Base-by-base conservation (phyloP, 352 stramenopile species). In the Pythium aristosporum region DNA sequence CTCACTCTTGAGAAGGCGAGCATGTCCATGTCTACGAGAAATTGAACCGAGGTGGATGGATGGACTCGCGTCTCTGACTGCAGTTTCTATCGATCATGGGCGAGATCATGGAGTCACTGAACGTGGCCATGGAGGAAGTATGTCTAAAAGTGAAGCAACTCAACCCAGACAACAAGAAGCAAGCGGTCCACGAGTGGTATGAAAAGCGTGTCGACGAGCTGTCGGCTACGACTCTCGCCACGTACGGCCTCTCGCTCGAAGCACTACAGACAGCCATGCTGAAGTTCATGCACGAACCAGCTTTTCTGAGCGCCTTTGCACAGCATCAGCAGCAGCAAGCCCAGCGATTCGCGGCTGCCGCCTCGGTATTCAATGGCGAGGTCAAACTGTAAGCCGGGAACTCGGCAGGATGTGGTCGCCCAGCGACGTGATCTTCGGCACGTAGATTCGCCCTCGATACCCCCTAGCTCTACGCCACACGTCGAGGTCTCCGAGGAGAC, bases 141-240 rank as follows among this genome's bases (percentile, higher is more conserved):
- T 95, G 86, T 63, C 74, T 91, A 37, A 84, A 95, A 72, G 84
- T 95, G 43, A 93, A 93, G 79, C 79, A 92, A 60, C 75, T 92
- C 41, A 82, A 95, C 75, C 82, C 82, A n/a, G 82, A 91, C 57
- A 91, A 95, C 77, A 95, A 95, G 79, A 81, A 92, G 65, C 84
- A 95, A 46, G 84, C 81, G 36, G 93, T 95, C 72, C 93, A 93
- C 74, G 80, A 95, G 76, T 77, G 80, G 85, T 94, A 94, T 82
- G 83, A 93, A 56, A 92, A 93, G 77, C 85, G 84, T 65, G 86
- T 84, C 48, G 86, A 95, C 68, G 84, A 80, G 46, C 72, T 93
- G 37, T 92, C 84, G 57, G 75, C 83, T 21, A 80, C 92, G 67
- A 95, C 93, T 71, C 84, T 92, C 73, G 84, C 83, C 62, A 88